These are phyloP conservation scores for Chrysanthemum lavandulifolium DNA, from an alignment of 129 eudicot genomes.

Conservation along the genomic window DNA sequence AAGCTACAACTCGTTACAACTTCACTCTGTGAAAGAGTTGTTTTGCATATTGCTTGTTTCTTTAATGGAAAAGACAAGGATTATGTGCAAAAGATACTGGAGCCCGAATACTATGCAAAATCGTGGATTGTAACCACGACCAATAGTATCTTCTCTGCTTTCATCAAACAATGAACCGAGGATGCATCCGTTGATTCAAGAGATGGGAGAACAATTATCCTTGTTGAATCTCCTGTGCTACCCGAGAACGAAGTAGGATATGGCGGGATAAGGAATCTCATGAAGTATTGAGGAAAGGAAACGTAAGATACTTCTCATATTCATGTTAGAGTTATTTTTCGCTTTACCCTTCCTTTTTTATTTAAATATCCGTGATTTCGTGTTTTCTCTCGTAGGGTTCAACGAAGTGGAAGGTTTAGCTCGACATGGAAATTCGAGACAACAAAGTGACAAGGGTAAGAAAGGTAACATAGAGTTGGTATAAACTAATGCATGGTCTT, in stretches of 20 bases:
- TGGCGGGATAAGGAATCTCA: slow-evolving; percentile 22
- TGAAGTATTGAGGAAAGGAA: slow-evolving; percentile 13
- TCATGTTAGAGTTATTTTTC: too few relatives aligned
- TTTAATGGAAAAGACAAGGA: not conserved
- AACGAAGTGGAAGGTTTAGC: too few relatives aligned
- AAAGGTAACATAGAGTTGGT: too few relatives aligned
- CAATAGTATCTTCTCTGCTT: not conserved
- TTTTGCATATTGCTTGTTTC: too few relatives aligned
- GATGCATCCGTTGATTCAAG: slow-evolving; percentile 34
- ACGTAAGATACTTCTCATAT: slow-evolving; percentile 4
- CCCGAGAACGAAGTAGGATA: slow-evolving; percentile 16
- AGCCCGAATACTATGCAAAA: not conserved
- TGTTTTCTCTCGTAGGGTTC: too few relatives aligned
- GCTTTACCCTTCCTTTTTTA: too few relatives aligned
- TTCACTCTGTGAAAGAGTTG: slow-evolving; percentile 16
- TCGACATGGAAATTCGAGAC: too few relatives aligned
- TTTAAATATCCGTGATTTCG: too few relatives aligned
- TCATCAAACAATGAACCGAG: not conserved
- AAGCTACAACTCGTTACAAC: slow-evolving; percentile 20
- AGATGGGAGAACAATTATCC: slow-evolving; percentile 23
- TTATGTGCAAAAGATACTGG: slow-evolving; percentile 2
- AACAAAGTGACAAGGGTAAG: too few relatives aligned
- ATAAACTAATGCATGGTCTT: too few relatives aligned
- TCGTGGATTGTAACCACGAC: not conserved
- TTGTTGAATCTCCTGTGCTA: slow-evolving; percentile 11